Evolutionary conservation across 1,139 yeast genomes (phyloP), one percentile per base, ranked within the genome.

Genomic region (Candida tetrigidarum): DNA sequence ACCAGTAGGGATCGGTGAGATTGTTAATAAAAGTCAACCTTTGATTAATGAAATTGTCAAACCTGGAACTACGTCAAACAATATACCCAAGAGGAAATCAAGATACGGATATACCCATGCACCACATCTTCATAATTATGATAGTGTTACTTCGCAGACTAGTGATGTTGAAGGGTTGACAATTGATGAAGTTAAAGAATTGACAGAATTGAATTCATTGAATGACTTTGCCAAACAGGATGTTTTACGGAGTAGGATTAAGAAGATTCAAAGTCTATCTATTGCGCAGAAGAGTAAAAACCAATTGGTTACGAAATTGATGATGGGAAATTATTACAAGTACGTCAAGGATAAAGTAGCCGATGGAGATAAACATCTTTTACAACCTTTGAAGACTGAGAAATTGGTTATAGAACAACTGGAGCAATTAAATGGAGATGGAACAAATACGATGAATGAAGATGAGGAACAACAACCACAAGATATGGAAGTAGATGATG

Each of bases 241-340:
- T 16, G 58, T 80, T n/a, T 58, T 86, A 35, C 69, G 95, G 44
- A 62, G 62, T 27, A 73, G 80, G 56, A 86, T 87, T 42, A 78
- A 77, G 49, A 71, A 69, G 41, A 85, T 87, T 42, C 80, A 83
- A 47, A 62, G 63, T 3, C 63, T 81, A 45, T 64, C 59, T 26
- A 53, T 84, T 29, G 58, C 68, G 35, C 85, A 85, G 50, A 59
- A 71, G 41, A 80, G 78, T 56, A 83, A 86, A 58, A 80, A 84
- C 50, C 71, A 77, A 60, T 59, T 82, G 51, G 85, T 88, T 27
- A 95, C 92, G 39, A 71, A 80, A 50, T 67, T 89, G 42, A 88
- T 89, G 96, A 85, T 89, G 75, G 86, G 87, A 7, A 81, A 81
- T 48, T 84, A 81, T 57, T 74, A 78, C 52, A 76, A 76, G 50